Evolutionary conservation across 1,284 basidiomycete genomes (phyloP), one percentile per base, ranked within the genome.

Genomic region (Boletus albobrunnescens): DNA sequence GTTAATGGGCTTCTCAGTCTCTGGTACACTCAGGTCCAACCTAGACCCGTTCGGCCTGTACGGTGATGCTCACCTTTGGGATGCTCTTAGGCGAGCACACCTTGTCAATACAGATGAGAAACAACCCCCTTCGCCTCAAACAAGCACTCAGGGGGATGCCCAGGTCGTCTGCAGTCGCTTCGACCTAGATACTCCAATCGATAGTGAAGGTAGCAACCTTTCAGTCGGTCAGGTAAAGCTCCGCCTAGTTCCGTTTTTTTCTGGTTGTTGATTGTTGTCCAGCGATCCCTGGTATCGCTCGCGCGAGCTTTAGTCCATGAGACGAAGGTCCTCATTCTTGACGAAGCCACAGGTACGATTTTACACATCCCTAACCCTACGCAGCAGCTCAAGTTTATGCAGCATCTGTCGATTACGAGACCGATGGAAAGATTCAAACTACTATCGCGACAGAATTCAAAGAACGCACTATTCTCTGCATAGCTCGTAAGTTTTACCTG

Each of bases 181-280:
- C 70, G 86, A 76, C 17, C 75, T 94, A 11, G 91, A 95, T 61
- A 87, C 79, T 27, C 68, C 79, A 2, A 81, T 96, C 50, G 90
- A 94, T 52, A 86, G 88, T 51, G 93, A 95, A 63, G 94, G 93
- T 22, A 73, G 72, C 19, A 96, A 95, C 63, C 60, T 95, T 47
- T 85, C 82, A 41, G 82, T 86, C 31, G 84, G 85, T 7, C 59
- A 61, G 51, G 56, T 58, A 36, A 35, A 10, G 13, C 17, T 43
- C 7, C 22, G 6, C 5, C 16, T 6, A n/a, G 19, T 20, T n/a
- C 16, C 17, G 2, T 4, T n/a, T 5, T 17, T 37, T 20, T 4
- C 12, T 42, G 20, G 5, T 33, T 28, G 13, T 26, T 57, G 5
- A 52, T 36, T 3, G 12, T 1, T 27, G 23, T 42, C 11, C 57